Evolutionary conservation across 495 filamentous ascomycete genomes (phyloP).

Genomic region (Tetracladium marchalianum): DNA sequence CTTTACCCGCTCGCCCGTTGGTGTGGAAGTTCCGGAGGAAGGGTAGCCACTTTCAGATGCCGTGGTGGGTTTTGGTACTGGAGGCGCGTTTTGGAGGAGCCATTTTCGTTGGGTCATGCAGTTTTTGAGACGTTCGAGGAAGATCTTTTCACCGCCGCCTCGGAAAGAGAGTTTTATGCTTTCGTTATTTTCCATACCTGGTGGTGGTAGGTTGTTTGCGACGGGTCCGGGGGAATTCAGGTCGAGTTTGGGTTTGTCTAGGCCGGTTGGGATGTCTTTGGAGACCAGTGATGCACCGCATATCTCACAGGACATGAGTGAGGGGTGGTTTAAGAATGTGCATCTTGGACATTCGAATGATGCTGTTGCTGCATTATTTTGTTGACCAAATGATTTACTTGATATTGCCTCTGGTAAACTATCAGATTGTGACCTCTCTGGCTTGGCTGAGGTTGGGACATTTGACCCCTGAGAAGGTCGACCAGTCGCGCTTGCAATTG

Average conservation of each 20-base stretch:
- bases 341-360: constrained; percentile 74
- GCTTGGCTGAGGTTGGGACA: constrained; percentile 11
- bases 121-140: constrained; percentile 79
- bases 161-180: constrained; percentile 88
- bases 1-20: constrained; percentile 36
- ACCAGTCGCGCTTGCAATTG: constrained; percentile 51
- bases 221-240: constrained; percentile 73
- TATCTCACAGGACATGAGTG: constrained; percentile 77
- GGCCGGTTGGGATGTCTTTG: constrained; percentile 35
- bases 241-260: constrained; percentile 31
- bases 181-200: constrained; percentile 51
- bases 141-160: constrained; percentile 77
- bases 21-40: constrained; percentile 15
- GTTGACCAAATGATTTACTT: background rate
- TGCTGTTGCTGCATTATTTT: constrained; percentile 11
- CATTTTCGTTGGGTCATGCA: constrained; percentile 91
- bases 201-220: constrained; percentile 26
- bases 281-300: constrained; percentile 71
- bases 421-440: constrained; percentile 13
- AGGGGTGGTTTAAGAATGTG: constrained; percentile 91
- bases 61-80: constrained; percentile 58
- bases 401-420: background rate
- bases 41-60: constrained; percentile 11
- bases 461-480: constrained; percentile 6
- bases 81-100: constrained; percentile 88